Percentiles rank a stretch among this genome's conserved stretches.
phyloP scores from a whole-genome alignment of 139 green algal species.

The Trebouxia sp. region DNA sequence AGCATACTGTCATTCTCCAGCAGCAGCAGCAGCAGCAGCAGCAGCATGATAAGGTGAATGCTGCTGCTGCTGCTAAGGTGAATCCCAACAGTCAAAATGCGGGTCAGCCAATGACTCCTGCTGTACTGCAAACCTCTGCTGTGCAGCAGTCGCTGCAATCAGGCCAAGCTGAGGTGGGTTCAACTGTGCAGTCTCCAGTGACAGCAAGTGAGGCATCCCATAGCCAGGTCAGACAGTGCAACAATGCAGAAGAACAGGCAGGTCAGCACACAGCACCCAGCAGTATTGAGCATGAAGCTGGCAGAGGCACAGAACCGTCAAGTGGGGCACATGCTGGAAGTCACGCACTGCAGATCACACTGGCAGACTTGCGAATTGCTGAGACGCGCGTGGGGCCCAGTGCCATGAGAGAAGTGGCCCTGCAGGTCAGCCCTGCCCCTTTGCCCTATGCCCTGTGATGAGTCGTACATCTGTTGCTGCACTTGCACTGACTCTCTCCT shows the following conservation, averaged over 20 bases:
- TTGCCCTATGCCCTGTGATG: neutral
- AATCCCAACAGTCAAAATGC: no score
- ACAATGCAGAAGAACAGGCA: neutral
- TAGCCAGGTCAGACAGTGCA: neutral
- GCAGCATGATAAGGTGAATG: no score
- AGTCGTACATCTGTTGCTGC: neutral
- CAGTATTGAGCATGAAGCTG: neutral
- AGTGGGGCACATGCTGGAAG: neutral
- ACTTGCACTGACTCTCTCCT: no score
- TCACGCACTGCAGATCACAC: conserved; percentile 22
- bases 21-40: no score
- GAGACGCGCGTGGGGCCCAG: conserved; percentile 49
- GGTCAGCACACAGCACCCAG: neutral
- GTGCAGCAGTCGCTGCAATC: no score
- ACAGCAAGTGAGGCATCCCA: no score
- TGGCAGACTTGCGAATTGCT: conserved; percentile 59
- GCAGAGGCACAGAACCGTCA: neutral
- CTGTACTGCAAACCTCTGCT: no score
- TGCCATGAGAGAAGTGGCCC: conserved; percentile 42
- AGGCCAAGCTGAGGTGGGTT: no score
- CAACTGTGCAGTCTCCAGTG: no score
- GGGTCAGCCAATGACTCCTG: no score
- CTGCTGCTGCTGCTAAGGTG: no score
- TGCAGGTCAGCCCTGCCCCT: conserved; percentile 8
- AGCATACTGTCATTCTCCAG: no score